phyloP scores from a whole-genome alignment of 2,329 filamentous ascomycete species.

The Chaetomium olivaceum region DNA sequence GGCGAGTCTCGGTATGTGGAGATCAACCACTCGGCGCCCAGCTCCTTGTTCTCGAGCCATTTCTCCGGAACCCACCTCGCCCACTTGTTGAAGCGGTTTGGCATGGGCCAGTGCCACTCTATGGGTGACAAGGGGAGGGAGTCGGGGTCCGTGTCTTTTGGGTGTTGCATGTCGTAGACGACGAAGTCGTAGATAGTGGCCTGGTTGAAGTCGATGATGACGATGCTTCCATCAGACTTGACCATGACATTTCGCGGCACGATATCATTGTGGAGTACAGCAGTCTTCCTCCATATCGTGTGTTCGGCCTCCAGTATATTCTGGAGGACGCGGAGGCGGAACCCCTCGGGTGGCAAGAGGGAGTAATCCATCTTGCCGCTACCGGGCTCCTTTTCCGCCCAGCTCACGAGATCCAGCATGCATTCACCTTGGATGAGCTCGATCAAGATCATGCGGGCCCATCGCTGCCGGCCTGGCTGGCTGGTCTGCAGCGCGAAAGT shows the following conservation, averaged over 20 bases:
- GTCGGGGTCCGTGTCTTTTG: neutral
- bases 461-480: neutral
- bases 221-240: neutral
- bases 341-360: neutral
- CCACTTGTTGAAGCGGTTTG: neutral
- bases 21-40: conserved; percentile 2
- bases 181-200: neutral
- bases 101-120: neutral
- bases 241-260: conserved; percentile 3
- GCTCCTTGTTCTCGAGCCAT: neutral
- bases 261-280: neutral
- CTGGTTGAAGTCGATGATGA: conserved; percentile 9
- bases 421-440: conserved; percentile 1
- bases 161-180: neutral
- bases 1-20: neutral
- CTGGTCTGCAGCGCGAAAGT: neutral
- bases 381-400: neutral
- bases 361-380: neutral
- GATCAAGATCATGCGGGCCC: conserved; percentile 7
- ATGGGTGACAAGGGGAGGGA: neutral
- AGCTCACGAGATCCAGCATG: neutral
- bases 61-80: neutral
- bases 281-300: neutral
- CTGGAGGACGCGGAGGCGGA: neutral
- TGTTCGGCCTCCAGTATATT: neutral